A percentile compares a stretch with the other conserved stretches of the same genome.
phyloP scores from a whole-genome alignment of 345 rosid genomes.

The Adansonia digitata region DNA sequence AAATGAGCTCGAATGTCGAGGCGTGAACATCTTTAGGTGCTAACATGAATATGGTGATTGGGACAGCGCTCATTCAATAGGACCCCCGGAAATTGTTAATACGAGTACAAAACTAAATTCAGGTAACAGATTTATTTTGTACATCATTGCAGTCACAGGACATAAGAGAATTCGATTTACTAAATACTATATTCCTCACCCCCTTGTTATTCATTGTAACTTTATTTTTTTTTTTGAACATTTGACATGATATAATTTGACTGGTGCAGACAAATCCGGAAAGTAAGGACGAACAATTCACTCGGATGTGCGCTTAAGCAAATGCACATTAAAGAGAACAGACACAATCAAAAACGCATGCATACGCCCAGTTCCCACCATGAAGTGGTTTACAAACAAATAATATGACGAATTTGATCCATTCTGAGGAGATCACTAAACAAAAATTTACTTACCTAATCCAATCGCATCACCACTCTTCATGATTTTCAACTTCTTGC shows the following conservation, averaged over 20 bases:
- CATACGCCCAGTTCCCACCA: background rate
- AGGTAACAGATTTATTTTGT: background rate
- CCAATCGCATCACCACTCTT: constrained; percentile 92
- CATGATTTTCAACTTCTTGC: constrained; percentile 86
- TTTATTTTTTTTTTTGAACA: background rate
- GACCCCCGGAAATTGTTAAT: background rate
- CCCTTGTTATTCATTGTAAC: background rate
- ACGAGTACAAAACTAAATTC: background rate
- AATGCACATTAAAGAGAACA: background rate
- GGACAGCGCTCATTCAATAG: background rate
- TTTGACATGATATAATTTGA: background rate
- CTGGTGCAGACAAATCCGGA: background rate
- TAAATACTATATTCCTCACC: background rate
- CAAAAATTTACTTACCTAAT: constrained; percentile 42
- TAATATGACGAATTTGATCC: background rate
- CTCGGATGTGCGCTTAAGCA: background rate
- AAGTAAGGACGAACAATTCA: background rate
- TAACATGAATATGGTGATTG: background rate
- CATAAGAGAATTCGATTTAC: background rate
- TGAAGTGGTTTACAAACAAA: background rate
- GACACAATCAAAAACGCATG: background rate
- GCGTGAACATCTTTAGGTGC: background rate
- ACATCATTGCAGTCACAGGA: background rate
- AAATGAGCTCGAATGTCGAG: background rate
- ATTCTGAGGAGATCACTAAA: background rate